Evolutionary conservation across 1,139 yeast genomes (phyloP).

Genomic region (Cylindricascospora bacillispora): DNA sequence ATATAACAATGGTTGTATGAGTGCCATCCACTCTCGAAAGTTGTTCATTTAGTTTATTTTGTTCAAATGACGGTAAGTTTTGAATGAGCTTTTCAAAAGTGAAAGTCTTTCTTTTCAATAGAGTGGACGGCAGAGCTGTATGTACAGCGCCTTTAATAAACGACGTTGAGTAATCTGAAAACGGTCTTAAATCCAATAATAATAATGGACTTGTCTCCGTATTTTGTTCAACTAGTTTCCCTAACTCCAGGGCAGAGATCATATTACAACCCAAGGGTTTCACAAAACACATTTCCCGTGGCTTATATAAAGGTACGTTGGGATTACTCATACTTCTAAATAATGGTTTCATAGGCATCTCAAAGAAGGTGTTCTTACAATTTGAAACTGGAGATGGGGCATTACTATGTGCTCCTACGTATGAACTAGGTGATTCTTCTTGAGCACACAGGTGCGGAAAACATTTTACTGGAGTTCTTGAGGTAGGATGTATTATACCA

Average conservation of each 20-base stretch:
- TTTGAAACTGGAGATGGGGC: too few species aligned
- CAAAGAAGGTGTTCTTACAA: too few species aligned
- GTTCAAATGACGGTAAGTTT: slow-evolving; percentile 28
- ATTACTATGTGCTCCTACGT: too few species aligned
- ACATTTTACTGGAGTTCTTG: too few species aligned
- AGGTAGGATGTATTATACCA: too few species aligned
- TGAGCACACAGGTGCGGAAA: too few species aligned
- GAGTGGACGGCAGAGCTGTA: slow-evolving; percentile 66
- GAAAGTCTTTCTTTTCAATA: slow-evolving; percentile 56
- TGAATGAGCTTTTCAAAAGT: slow-evolving; percentile 35
- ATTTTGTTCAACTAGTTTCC: slow-evolving; percentile 8
- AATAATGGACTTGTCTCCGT: slow-evolving; percentile 23
- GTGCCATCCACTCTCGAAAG: slow-evolving; percentile 4
- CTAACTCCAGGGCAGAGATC: slow-evolving; percentile 14
- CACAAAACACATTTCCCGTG: slow-evolving; percentile 13
- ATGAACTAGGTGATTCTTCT: too few species aligned
- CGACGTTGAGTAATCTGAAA: slow-evolving; percentile 42
- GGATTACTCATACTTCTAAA: slow-evolving; percentile 3
- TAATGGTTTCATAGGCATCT: slow-evolving; percentile 1
- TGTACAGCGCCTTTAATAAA: slow-evolving; percentile 49
- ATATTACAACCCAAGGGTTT: slow-evolving; percentile 14
- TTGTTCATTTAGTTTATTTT: slow-evolving; percentile 16
- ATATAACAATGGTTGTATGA: slow-evolving; percentile 22
- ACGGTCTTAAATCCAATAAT: slow-evolving; percentile 60
- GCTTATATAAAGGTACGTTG: too few species aligned